Evolutionary conservation across 176 grass and related monocot species (phyloP).

Genomic region (Oryza punctata): DNA sequence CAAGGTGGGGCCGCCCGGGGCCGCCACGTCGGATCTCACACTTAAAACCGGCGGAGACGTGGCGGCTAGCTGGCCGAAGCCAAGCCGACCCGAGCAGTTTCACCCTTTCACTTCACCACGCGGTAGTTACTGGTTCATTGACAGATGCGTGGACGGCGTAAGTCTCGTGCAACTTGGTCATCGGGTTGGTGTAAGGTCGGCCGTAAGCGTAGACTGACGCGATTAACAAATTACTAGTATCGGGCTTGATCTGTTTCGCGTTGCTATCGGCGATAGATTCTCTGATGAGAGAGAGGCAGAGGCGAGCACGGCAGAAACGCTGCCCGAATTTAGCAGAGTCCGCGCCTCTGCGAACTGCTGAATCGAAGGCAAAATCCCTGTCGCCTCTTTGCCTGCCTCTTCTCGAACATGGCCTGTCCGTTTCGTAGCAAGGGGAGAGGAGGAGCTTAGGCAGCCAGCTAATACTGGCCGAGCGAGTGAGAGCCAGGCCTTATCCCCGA

Average conservation of each 20-base stretch:
- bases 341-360: neutral
- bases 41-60: conserved; percentile 33
- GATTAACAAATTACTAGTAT: neutral
- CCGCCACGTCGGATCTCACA: conserved; percentile 19
- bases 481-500: conserved; percentile 8
- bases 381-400: neutral
- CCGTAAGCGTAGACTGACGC: neutral
- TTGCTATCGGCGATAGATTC: neutral
- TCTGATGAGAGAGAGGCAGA: neutral
- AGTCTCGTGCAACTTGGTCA: neutral
- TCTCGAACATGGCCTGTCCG: neutral
- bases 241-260: conserved; percentile 3
- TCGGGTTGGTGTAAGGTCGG: neutral
- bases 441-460: neutral
- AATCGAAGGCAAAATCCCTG: conserved; percentile 11
- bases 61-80: neutral
- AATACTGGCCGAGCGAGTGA: neutral
- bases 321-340: neutral
- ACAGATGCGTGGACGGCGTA: neutral
- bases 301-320: neutral
- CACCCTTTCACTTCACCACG: neutral
- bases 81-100: neutral
- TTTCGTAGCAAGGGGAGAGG: neutral
- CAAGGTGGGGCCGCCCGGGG: conserved; percentile 35
- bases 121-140: neutral